Base-by-base conservation (phyloP, 1,284 basidiomycete species). In the Moesziomyces sp. region DNA sequence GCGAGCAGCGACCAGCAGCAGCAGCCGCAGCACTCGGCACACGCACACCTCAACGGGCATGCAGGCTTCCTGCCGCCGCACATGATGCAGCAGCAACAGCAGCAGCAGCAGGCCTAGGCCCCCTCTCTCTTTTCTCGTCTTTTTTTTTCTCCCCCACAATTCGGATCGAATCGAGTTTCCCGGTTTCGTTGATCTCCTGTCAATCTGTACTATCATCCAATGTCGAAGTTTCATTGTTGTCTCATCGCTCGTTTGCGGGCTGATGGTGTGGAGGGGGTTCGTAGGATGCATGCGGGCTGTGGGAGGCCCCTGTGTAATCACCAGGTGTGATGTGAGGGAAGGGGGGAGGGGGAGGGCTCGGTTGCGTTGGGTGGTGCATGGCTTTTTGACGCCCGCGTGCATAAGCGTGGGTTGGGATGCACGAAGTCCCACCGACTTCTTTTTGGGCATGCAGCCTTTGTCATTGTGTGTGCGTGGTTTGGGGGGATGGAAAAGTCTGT, bases 41-140 rank as follows among this genome's bases (percentile, higher is more conserved):
- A 66, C 43, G 52, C 49, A 28, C 60, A 58, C 28, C 42, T 60
- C 50, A 73, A 73, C 19, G 70, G 64, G n/a, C 56, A 50, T n/a
- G 46, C 53, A 28, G 54, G 50, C 19, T 62, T 55, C 30, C 23
- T 69, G 46, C 56, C 58, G 16, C 55, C 57, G 55, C 58, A 61
- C 18, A 44, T 62, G 52, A 54, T 62, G 58, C 50, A 53, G 44
- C 65, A 61, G 52, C 38, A 52, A 35, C 57, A 66, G 47, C 64
- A 61, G 52, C 38, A 52, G 45, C 58, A 66, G 47, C 64, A 67
- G 46, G 56, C 62, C 19, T 65, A 46, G 47, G 33, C 30, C 13
- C 18, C 0, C 18, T 18, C 38, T 18, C 40, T 43, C 44, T 13
- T 33, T 33, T 3, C 24, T 28, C 26, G 3, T 28, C 26, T 28